Conservation (phyloP, 257 asterid genomes). For the Euphrasia confusa region DNA sequence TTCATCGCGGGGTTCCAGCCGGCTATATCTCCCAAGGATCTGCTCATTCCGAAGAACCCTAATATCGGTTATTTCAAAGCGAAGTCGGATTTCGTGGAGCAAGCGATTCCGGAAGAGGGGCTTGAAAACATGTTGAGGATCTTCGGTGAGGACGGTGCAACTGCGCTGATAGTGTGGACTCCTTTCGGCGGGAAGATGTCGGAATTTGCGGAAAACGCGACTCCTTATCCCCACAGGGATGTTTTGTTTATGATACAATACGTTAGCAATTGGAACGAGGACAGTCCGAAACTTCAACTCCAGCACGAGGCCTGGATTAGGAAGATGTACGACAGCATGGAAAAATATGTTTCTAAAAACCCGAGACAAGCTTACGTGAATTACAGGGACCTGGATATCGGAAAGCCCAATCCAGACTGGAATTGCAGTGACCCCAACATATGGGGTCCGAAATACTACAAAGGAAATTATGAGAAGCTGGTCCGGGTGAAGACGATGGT, state of each 20-base stretch:
- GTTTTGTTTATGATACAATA: slow-evolving; percentile 24
- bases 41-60: neutral
- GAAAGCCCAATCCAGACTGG: neutral
- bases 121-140: slow-evolving; percentile 15
- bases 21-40: neutral
- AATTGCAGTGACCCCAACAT: neutral
- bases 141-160: neutral
- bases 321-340: slow-evolving; percentile 17
- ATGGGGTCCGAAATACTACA: slow-evolving; percentile 15
- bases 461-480: slow-evolving; percentile 13
- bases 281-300: neutral
- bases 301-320: slow-evolving; percentile 10
- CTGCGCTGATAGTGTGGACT: slow-evolving; percentile 16
- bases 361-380: slow-evolving; percentile 28
- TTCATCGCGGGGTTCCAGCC: slow-evolving; percentile 7
- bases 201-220: neutral
- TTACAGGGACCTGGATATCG: slow-evolving; percentile 28
- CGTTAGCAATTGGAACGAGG: slow-evolving; percentile 2
- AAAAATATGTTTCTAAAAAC: neutral
- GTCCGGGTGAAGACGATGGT: slow-evolving; percentile 20
- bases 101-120: slow-evolving; percentile 7
- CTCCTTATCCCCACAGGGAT: slow-evolving; percentile 19
- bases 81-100: slow-evolving; percentile 21
- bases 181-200: slow-evolving; percentile 23
- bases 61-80: slow-evolving; percentile 21